phyloP scores from a whole-genome alignment of 352 stramenopile genomes.

The Phytophthora hibernalis region DNA sequence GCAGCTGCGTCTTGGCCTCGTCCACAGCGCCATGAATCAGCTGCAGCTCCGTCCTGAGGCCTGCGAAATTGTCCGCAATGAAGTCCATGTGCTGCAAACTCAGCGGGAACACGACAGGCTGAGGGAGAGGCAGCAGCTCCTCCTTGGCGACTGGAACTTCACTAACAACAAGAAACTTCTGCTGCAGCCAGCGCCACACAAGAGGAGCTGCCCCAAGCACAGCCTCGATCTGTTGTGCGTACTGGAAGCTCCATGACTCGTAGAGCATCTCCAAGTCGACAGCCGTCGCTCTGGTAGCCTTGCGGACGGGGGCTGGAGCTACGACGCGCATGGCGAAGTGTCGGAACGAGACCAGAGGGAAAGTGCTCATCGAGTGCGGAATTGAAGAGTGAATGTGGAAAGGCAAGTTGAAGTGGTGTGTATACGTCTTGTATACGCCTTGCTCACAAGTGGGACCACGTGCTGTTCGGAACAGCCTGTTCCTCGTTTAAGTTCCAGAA shows the following conservation, averaged over 20 bases:
- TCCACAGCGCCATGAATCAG: slow-evolving; percentile 30
- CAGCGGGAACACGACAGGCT: background rate
- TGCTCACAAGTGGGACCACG: too few relatives aligned
- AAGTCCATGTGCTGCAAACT: slow-evolving; percentile 15
- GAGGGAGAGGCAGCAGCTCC: slow-evolving; percentile 9
- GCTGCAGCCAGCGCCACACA: slow-evolving; percentile 18
- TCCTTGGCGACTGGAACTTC: background rate
- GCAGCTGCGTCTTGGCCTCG: slow-evolving; percentile 7
- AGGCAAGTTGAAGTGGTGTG: slow-evolving; percentile 4
- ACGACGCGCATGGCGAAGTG: slow-evolving; percentile 6
- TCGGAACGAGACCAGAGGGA: background rate
- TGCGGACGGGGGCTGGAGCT: background rate
- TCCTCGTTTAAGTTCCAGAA: too few relatives aligned
- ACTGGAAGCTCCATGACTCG: slow-evolving; percentile 10
- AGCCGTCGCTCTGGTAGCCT: background rate
- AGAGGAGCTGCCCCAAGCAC: background rate
- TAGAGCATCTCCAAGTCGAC: slow-evolving; percentile 31
- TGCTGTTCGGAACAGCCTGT: too few relatives aligned
- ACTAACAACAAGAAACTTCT: slow-evolving; percentile 1
- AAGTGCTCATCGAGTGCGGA: slow-evolving; percentile 7
- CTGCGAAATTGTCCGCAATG: slow-evolving; percentile 19
- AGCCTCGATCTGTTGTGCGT: slow-evolving; percentile 1
- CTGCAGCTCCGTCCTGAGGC: slow-evolving; percentile 36
- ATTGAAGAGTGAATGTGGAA: slow-evolving; percentile 21
- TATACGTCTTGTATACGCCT: too few relatives aligned